A percentile compares a stretch with the other conserved stretches of the same genome.
These are phyloP conservation scores for Pichia sp. DNA, from an alignment of 1,139 yeast species.

Conservation along the genomic window DNA sequence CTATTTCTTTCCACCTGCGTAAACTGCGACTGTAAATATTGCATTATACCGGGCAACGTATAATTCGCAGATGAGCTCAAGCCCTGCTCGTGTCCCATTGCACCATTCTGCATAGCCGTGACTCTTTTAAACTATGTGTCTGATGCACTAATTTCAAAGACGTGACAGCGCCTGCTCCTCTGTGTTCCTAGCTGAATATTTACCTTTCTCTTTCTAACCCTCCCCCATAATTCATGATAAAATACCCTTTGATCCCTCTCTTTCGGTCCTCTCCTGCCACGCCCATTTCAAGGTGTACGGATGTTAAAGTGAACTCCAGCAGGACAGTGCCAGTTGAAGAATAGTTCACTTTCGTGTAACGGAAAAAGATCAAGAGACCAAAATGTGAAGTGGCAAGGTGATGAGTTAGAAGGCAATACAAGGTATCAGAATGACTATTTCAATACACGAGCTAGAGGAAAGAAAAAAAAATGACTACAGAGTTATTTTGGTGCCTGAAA, in stretches of 20 bases:
- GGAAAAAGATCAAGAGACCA: background rate
- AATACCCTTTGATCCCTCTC: background rate
- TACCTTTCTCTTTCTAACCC: background rate
- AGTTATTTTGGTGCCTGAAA: slow-evolving; percentile 7
- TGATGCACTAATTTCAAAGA: too few relatives aligned
- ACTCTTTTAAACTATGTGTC: background rate
- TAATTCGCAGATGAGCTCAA: slow-evolving; percentile 32
- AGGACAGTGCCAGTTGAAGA: too few relatives aligned
- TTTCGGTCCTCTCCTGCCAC: background rate
- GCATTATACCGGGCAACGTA: slow-evolving; percentile 62
- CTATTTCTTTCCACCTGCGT: slow-evolving; percentile 55
- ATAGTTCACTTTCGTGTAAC: background rate
- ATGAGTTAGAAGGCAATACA: too few relatives aligned
- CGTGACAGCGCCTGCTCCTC: background rate
- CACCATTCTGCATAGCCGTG: slow-evolving; percentile 9
- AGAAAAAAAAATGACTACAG: background rate
- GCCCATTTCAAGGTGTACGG: background rate
- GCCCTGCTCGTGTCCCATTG: slow-evolving; percentile 5
- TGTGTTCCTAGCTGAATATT: background rate
- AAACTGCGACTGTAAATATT: slow-evolving; percentile 56
- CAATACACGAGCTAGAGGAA: background rate
- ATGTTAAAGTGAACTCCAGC: background rate
- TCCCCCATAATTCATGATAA: background rate
- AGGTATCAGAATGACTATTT: background rate
- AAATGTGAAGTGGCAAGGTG: too few relatives aligned